Percentiles rank a stretch among this genome's conserved stretches.
Evolutionary conservation across 139 green algal genomes (phyloP).

Genomic region (Microglena sp.): DNA sequence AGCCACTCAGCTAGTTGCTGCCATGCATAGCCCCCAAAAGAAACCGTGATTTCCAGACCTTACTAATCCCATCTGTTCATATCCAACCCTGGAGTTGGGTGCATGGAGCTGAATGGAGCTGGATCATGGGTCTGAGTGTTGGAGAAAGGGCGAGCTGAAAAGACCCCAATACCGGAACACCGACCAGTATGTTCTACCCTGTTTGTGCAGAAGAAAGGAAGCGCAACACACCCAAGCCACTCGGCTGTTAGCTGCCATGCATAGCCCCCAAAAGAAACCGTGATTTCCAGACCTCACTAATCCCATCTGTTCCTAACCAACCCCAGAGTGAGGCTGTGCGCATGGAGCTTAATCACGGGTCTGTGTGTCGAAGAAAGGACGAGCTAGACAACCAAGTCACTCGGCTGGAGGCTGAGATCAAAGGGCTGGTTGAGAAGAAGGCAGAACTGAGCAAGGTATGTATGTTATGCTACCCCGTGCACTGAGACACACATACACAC

Average conservation of each 20-base stretch:
- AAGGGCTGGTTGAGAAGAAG: not conserved
- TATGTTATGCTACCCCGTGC: too few relatives aligned
- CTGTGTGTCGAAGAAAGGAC: not conserved
- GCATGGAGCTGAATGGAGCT: too few relatives aligned
- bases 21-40: not conserved
- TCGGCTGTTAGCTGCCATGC: too few relatives aligned
- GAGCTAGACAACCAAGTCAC: slow-evolving; percentile 3
- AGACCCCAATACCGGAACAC: too few relatives aligned
- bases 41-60: not conserved
- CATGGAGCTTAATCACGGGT: slow-evolving; percentile 3
- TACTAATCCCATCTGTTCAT: not conserved
- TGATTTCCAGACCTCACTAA: not conserved
- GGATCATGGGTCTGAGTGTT: too few relatives aligned
- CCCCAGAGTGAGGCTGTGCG: not conserved
- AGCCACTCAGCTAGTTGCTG: too few relatives aligned
- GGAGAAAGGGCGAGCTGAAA: too few relatives aligned
- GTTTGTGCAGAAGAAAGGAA: too few relatives aligned
- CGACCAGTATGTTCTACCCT: too few relatives aligned
- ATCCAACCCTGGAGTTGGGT: too few relatives aligned
- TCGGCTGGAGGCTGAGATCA: not conserved
- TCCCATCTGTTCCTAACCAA: not conserved
- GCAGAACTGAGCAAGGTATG: slow-evolving; percentile 4
- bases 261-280: not conserved
- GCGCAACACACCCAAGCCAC: too few relatives aligned
- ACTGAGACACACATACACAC: too few relatives aligned